Evolutionary conservation across 225 moss, liverwort and hornwort genomes (phyloP).

Genomic region (Physcomitrellopsis africana): DNA sequence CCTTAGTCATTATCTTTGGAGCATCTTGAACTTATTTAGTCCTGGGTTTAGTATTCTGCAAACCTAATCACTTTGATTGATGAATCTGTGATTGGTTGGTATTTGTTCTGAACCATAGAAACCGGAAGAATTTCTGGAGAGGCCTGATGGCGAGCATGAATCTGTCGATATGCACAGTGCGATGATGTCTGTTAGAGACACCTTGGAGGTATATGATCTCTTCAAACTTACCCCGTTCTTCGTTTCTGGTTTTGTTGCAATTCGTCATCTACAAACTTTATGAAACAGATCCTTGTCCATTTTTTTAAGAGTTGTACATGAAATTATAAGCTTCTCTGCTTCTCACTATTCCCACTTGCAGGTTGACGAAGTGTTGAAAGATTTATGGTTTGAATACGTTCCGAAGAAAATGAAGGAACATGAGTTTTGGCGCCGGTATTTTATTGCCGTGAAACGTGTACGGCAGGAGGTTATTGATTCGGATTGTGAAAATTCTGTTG

Average conservation of each 20-base stretch:
- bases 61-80: conserved; percentile 13
- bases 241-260: neutral
- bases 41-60: conserved; percentile 11
- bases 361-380: conserved; percentile 65
- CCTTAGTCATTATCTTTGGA: conserved; percentile 2
- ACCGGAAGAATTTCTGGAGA: conserved; percentile 67
- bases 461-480: conserved; percentile 73
- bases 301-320: no score
- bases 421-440: conserved; percentile 94
- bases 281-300: no score
- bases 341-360: conserved; percentile 32
- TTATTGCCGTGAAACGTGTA: conserved; percentile 72
- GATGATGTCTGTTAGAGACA: conserved; percentile 71
- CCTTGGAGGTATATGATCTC: conserved; percentile 60
- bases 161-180: conserved; percentile 63
- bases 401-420: conserved; percentile 83
- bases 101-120: conserved; percentile 39
- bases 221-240: neutral
- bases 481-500: conserved; percentile 56
- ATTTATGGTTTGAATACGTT: conserved; percentile 69
- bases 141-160: conserved; percentile 46
- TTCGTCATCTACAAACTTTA: no score
- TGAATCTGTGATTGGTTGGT: conserved; percentile 22
- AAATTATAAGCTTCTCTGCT: neutral
- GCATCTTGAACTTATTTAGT: neutral